Evolutionary conservation across 805 yeast genomes (phyloP), one percentile per base, ranked within the genome.

Genomic region (Saccharomycopsis microspora): DNA sequence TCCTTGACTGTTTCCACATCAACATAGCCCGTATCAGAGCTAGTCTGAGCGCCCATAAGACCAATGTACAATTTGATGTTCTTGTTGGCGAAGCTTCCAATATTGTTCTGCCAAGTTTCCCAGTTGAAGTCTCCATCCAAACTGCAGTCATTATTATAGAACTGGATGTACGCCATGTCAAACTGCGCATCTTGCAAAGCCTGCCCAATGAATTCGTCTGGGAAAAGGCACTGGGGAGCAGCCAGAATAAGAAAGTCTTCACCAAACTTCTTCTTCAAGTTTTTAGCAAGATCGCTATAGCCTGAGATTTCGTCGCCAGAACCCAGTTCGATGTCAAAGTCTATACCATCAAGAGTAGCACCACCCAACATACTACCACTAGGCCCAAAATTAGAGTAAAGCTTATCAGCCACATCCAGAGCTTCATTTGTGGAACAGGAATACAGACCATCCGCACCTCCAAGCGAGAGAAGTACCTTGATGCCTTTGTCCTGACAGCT

Each of bases 191-290:
- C 69, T 39, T 71, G 70, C 56, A 84, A 65, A 45, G 75, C 70
- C 49, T 78, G 71, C 63, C 84, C 84, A 30, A 80, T 69, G 41
- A 64, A 71, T 43, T 76, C 81, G 66, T 88, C 96, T 28, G 96
- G 96, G 62, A 78, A 82, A 32, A 78, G 81, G 68, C 96, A 88
- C 67, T 87, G 96, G 27, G 96, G 96, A 54, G 96, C 90, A 56
- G 95, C 95, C 46, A 93, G 79, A 42, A 87, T 67, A 61, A 81
- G 84, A 67, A 81, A 85, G 34, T 64, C 57, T 62, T 78, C 82
- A 6, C 51, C 51, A 35, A 50, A 50, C 29, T 47, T 41, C 5
- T 49, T 48, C 47, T 66, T 63, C 5, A 61, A 56, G 4, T 52
- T 51, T 41, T 63, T 68, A 9, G 76, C 83, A 47, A 82, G 62